These are phyloP conservation scores for grape (Vitis vinifera) DNA, from an alignment of 164 flowering plant species.

Conservation along the genomic window ASM3070453v1 NC_081814.1:549501-550000, in stretches of 20 bases:
- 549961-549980: not conserved
- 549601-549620: constrained; percentile 67
- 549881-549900: too few relatives aligned
- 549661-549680: not conserved
- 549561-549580: constrained; percentile 22
- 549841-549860: not conserved
- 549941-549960: not conserved
- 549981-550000: not conserved
- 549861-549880: too few relatives aligned
- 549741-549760: not conserved
- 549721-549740: not conserved
- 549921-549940: not conserved
- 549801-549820: not conserved
- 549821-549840: not conserved
- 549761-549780: not conserved
- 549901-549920: not conserved
- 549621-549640: constrained; percentile 76
- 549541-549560: constrained; percentile 34
- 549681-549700: not conserved
- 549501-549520: constrained; percentile 87
- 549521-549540: constrained; percentile 67
- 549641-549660: constrained; percentile 52
- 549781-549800: not conserved
- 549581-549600: constrained; percentile 48
- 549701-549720: not conserved